phyloP scores from a whole-genome alignment of 106 monocot species.

The Triglochin maritima region DNA sequence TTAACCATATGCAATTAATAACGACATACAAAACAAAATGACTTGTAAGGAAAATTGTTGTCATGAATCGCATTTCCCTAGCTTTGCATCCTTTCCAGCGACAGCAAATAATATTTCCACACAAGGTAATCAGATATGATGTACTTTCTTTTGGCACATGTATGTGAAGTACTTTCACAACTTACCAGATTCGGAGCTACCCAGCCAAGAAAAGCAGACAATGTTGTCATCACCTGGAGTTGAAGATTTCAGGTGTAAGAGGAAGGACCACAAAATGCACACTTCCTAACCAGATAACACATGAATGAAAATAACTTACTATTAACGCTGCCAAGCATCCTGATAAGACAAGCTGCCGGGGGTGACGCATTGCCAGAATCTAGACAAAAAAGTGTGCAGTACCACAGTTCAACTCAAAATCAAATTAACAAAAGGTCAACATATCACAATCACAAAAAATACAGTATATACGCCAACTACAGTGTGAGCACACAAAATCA shows the following conservation, averaged over 20 bases:
- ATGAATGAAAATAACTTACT: slow-evolving; percentile 39
- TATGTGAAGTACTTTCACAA: background rate
- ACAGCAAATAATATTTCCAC: background rate
- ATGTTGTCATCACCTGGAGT: slow-evolving; percentile 79
- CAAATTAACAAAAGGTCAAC: background rate
- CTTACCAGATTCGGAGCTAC: slow-evolving; percentile 97
- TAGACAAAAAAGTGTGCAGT: background rate
- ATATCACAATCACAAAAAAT: background rate
- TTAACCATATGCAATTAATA: too few relatives aligned
- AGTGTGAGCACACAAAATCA: too few relatives aligned
- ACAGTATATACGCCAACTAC: background rate
- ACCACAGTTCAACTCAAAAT: background rate
- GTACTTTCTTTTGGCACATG: background rate
- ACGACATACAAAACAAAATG: too few relatives aligned
- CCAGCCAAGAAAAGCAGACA: slow-evolving; percentile 91
- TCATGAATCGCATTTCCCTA: too few relatives aligned
- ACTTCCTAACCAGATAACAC: background rate
- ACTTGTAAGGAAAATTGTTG: too few relatives aligned
- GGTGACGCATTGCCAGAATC: slow-evolving; percentile 81
- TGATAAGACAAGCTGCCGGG: slow-evolving; percentile 68
- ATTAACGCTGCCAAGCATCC: slow-evolving; percentile 70
- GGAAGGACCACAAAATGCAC: background rate
- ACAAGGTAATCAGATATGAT: background rate
- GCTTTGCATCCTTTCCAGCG: too few relatives aligned
- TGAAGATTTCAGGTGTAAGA: background rate